Percentiles rank a stretch among this genome's conserved stretches.
Evolutionary conservation across 805 yeast species (phyloP).

Genomic region (Myxozyma lipomycoides): DNA sequence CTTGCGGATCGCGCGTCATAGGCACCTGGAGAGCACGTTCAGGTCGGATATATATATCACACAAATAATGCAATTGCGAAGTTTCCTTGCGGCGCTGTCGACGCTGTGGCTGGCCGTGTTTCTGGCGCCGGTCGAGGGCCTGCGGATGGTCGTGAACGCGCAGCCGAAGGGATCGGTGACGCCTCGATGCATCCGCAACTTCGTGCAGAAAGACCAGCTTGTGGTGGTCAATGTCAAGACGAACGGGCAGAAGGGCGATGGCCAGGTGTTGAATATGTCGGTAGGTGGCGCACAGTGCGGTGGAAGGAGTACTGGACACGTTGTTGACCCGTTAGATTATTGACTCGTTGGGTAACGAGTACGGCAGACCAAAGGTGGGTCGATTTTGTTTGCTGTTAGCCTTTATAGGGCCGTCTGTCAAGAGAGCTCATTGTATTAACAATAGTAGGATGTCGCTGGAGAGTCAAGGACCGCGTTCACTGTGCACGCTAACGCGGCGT

Average conservation of each 20-base stretch:
- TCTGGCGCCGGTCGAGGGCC: constrained; percentile 15
- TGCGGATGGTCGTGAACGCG: constrained; percentile 24
- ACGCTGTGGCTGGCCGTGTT: neutral
- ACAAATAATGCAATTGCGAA: neutral
- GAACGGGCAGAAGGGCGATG: constrained; percentile 76
- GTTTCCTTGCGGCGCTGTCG: neutral
- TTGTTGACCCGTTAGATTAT: constrained; percentile 42
- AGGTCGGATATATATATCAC: too few relatives aligned
- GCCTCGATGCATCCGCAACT: constrained; percentile 89
- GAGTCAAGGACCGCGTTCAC: constrained; percentile 75
- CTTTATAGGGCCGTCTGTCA: too few relatives aligned
- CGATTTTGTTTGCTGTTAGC: neutral
- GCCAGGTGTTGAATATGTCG: constrained; percentile 67
- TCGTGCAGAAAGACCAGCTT: constrained; percentile 75
- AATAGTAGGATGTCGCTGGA: constrained; percentile 58
- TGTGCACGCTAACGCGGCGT: constrained; percentile 73
- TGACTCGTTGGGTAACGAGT: constrained; percentile 82
- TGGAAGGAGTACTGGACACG: neutral
- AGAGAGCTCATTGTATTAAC: neutral
- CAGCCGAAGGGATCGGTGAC: constrained; percentile 24
- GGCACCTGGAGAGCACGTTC: too few relatives aligned
- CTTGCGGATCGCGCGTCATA: too few relatives aligned
- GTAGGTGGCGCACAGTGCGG: constrained; percentile 21
- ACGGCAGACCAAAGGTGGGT: constrained; percentile 56
- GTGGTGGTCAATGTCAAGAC: constrained; percentile 81